Evolutionary conservation across 192 early-diverging fungal genomes (phyloP).

Genomic region (Coemansia sp.): DNA sequence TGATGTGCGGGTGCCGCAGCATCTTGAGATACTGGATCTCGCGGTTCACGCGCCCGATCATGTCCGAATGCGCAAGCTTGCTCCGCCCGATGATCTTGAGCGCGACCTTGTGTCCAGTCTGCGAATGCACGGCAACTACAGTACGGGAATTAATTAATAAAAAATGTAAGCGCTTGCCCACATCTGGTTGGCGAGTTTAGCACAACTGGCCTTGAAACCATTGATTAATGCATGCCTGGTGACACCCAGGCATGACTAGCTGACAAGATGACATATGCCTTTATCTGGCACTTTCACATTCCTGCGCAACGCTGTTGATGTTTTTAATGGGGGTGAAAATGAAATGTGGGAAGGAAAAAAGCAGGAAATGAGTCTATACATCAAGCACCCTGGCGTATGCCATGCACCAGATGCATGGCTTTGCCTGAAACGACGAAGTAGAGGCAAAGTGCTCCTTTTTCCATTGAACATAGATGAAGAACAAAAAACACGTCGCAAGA

Average conservation of each 20-base stretch:
- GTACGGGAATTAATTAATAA: neutral
- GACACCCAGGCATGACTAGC: too few relatives aligned
- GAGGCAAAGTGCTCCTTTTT: neutral
- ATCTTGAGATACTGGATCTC: slow-evolving; percentile 97
- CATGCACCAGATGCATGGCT: slow-evolving; percentile 7
- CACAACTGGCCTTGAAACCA: too few relatives aligned
- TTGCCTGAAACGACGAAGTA: neutral
- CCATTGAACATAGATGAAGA: too few relatives aligned
- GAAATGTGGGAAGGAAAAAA: too few relatives aligned
- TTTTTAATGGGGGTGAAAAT: too few relatives aligned
- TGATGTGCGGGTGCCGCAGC: slow-evolving; percentile 96
- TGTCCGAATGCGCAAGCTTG: slow-evolving; percentile 91
- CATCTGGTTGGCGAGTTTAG: too few relatives aligned
- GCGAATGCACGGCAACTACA: slow-evolving; percentile 93
- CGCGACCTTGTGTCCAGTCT: slow-evolving; percentile 94
- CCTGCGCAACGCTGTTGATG: too few relatives aligned
- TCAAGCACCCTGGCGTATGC: neutral
- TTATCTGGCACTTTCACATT: too few relatives aligned
- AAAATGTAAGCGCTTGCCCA: too few relatives aligned
- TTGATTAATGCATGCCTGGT: too few relatives aligned
- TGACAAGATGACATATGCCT: too few relatives aligned
- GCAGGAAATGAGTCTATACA: neutral
- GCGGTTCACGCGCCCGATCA: slow-evolving; percentile 92
- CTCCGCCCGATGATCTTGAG: slow-evolving; percentile 94
- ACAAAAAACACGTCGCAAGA: too few relatives aligned